Percentiles rank a stretch among this genome's conserved stretches.
phyloP scores from a whole-genome alignment of 2,329 filamentous ascomycete species.

The Pseudogymnoascus destructans region DNA sequence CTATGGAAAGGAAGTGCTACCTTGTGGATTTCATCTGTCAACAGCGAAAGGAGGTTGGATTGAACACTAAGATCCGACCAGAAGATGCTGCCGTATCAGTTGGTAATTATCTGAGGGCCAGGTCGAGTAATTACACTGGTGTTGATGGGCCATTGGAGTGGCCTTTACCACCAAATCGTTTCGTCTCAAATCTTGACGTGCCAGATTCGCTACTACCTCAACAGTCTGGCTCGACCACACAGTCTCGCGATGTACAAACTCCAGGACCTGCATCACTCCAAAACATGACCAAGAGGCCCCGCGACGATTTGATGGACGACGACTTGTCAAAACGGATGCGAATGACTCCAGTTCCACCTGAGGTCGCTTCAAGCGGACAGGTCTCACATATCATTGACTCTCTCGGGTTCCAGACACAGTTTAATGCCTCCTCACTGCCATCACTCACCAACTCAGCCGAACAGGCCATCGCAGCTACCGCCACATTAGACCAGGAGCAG shows the following conservation, averaged over 20 bases:
- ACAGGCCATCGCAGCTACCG: constrained; percentile 2
- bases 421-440: background rate
- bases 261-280: background rate
- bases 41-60: constrained; percentile 17
- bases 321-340: constrained; percentile 9
- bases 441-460: constrained; percentile 2
- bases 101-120: constrained; percentile 17
- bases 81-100: constrained; percentile 18
- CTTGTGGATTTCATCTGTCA: constrained; percentile 20
- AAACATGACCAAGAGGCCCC: constrained; percentile 13
- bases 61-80: constrained; percentile 15
- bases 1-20: constrained; percentile 15
- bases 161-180: constrained; percentile 9
- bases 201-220: constrained; percentile 6
- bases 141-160: constrained; percentile 13
- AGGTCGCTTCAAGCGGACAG: background rate
- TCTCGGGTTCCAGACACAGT: constrained; percentile 1
- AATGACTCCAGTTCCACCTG: constrained; percentile 10
- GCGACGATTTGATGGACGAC: constrained; percentile 4
- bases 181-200: background rate
- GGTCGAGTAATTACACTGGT: background rate
- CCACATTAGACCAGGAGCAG: constrained; percentile 8
- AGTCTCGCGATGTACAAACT: constrained; percentile 12
- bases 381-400: constrained; percentile 9
- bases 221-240: constrained; percentile 12